These are phyloP conservation scores for Stylosanthes scabra DNA, from an alignment of 331 rosid genomes.

Conservation along the genomic window DNA sequence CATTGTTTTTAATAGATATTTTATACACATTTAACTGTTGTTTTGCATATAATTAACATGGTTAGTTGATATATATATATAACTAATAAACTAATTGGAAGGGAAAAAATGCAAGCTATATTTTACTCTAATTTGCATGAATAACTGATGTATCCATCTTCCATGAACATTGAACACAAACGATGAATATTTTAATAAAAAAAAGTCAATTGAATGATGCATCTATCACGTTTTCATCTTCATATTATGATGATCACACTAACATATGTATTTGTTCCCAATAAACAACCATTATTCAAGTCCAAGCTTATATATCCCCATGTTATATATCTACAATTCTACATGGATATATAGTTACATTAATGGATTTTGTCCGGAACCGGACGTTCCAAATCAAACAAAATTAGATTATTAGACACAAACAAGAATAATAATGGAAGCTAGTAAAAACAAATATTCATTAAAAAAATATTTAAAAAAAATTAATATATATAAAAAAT, in stretches of 20 bases:
- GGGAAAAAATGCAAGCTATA: no score
- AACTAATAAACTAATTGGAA: no score
- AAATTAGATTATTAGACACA: background rate
- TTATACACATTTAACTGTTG: no score
- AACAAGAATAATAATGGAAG: background rate
- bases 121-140: background rate
- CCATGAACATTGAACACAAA: background rate
- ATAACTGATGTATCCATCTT: background rate
- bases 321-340: constrained; percentile 37
- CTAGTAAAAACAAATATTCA: constrained; percentile 10
- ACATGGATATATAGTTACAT: constrained; percentile 14
- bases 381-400: background rate
- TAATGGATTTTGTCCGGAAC: constrained; percentile 10
- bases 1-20: no score
- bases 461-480: background rate
- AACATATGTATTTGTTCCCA: background rate
- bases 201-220: background rate
- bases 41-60: no score
- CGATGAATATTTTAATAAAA: background rate
- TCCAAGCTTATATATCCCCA: constrained; percentile 15
- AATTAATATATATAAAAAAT: constrained; percentile 18
- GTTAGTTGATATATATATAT: no score
- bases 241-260: background rate
- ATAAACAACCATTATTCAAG: background rate
- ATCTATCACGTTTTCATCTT: background rate